phyloP scores from a whole-genome alignment of 441 rosid genomes.

The Pelargonium australe region DNA sequence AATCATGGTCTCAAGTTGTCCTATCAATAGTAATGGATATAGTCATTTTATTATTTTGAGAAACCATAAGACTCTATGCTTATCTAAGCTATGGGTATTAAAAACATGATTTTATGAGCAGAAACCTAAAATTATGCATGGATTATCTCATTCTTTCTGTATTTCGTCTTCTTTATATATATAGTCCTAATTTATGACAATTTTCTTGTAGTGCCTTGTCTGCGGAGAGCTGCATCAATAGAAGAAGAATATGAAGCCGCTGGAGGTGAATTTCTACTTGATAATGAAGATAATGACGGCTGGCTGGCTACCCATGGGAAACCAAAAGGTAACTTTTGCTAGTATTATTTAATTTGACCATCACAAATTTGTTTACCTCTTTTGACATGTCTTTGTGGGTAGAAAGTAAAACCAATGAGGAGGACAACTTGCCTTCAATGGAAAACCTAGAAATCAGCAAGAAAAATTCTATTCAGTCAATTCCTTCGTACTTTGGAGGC shows the following conservation, averaged over 20 bases:
- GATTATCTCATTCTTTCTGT: neutral
- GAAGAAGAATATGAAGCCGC: constrained; percentile 94
- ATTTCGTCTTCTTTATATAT: neutral
- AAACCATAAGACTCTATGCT: no score
- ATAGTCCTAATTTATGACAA: neutral
- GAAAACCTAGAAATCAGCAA: constrained; percentile 61
- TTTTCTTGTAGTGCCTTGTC: constrained; percentile 66
- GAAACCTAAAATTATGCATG: neutral
- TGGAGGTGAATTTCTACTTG: constrained; percentile 90
- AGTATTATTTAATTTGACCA: no score
- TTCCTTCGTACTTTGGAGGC: constrained; percentile 72
- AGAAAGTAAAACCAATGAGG: constrained; percentile 63
- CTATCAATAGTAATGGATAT: no score
- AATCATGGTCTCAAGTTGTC: no score
- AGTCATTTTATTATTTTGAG: no score
- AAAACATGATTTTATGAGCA: no score
- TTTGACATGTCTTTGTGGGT: constrained; percentile 10
- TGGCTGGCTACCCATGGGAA: constrained; percentile 98
- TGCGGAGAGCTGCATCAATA: constrained; percentile 83
- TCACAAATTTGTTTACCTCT: constrained; percentile 5
- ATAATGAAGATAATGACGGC: constrained; percentile 91
- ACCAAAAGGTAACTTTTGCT: constrained; percentile 53
- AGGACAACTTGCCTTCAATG: constrained; percentile 87
- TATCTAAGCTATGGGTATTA: no score
- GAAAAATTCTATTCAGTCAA: constrained; percentile 47